A percentile compares a stretch with the other conserved stretches of the same genome.
Conservation (phyloP, 2,329 filamentous ascomycete genomes). For the Didymella keratinophila region DNA sequence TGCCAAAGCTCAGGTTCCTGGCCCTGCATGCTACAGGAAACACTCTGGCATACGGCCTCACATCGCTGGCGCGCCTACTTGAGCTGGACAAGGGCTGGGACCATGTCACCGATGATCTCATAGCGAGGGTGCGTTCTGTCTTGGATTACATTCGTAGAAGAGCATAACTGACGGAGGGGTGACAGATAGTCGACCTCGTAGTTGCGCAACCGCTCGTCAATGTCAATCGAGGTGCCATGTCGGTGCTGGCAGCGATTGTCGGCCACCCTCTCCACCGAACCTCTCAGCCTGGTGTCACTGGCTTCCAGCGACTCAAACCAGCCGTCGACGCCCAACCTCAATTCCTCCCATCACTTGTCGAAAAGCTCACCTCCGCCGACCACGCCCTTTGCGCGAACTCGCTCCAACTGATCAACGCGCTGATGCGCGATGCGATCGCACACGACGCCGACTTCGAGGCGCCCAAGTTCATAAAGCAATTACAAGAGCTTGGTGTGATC, state of each 20-base stretch:
- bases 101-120: constrained; percentile 76
- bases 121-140: constrained; percentile 64
- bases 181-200: constrained; percentile 83
- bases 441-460: constrained; percentile 82
- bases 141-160: not conserved
- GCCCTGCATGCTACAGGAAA: constrained; percentile 89
- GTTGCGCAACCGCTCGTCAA: constrained; percentile 97
- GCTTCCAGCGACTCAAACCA: constrained; percentile 90
- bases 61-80: constrained; percentile 83
- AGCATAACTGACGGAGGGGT: constrained; percentile 18
- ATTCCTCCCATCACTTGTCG: constrained; percentile 93
- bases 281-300: constrained; percentile 71
- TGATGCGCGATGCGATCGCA: constrained; percentile 90
- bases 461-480: constrained; percentile 91
- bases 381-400: constrained; percentile 96
- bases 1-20: constrained; percentile 80
- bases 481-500: constrained; percentile 93
- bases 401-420: constrained; percentile 90
- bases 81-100: constrained; percentile 99
- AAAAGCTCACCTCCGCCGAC: constrained; percentile 89
- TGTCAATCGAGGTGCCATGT: constrained; percentile 95
- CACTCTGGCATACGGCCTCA: constrained; percentile 92
- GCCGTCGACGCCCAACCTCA: constrained; percentile 90
- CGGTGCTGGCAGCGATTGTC: constrained; percentile 91
- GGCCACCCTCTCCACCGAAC: constrained; percentile 74